Evolutionary conservation across 805 yeast species (phyloP), one percentile per base, ranked within the genome.

Genomic region (Starmerella riodocensis): DNA sequence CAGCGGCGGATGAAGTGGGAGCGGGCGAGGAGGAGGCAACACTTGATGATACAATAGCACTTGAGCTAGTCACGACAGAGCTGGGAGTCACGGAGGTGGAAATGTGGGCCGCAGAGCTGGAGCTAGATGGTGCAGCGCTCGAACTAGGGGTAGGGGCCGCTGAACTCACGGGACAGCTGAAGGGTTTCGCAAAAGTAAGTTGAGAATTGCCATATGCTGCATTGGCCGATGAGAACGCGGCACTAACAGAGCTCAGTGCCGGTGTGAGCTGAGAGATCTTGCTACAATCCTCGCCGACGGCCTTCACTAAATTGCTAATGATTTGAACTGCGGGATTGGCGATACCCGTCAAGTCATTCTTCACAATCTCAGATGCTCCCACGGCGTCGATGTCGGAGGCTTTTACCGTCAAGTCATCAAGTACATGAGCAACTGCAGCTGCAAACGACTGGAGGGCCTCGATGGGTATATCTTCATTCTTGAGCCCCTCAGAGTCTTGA

Each of bases 331-430:
- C 43, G 29, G 53, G 49, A 20, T 41, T 46, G 19, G 37, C 39
- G 29, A 53, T 42, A 30, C 37, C 34, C 39, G 35, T 37, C 37
- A 55, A 32, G 41, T 54, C 57, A 24, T 41, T 39, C 19, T 39
- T 20, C 29, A 55, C 57, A 37, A 52, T 51, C 22, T 36, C 1
- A 25, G 29, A 32, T 29, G 52, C 53, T 11, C 53, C 55, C 24
- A 48, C 55, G 22, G 44, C 31, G 29, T 14, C 30, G 40, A 56
- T 48, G 42, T 42, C 56, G 31, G 39, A 27, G 24, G 52, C 53
- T 53, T 54, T 53, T 38, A 21, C 28, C 21, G 39, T 43, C 17
- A 54, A 48, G 36, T 45, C 51, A 31, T 26, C 25, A 27, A 54
- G 43, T n/a, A 54, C 50, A 16, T 27, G 9, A 18, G 36, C 30